phyloP scores from a whole-genome alignment of 2,329 filamentous ascomycete genomes.

The Endothia cerciana region DNA sequence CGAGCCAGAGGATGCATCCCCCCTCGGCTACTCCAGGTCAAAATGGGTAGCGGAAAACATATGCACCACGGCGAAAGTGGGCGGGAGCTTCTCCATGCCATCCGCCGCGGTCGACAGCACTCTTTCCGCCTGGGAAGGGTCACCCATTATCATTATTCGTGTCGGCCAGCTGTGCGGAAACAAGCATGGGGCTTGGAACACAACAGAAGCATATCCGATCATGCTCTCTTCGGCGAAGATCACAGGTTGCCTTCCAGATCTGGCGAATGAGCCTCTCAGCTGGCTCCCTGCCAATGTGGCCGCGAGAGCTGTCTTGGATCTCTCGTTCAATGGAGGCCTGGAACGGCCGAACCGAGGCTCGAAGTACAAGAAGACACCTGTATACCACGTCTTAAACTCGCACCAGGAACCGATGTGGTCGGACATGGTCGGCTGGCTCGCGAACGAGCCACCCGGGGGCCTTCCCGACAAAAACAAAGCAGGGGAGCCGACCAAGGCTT shows the following conservation, averaged over 20 bases:
- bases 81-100: constrained; percentile 8
- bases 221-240: constrained; percentile 47
- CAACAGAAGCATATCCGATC: constrained; percentile 52
- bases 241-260: constrained; percentile 44
- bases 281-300: constrained; percentile 54
- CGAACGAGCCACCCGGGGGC: constrained; percentile 15
- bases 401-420: constrained; percentile 47
- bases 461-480: constrained; percentile 37
- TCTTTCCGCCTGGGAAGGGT: constrained; percentile 24
- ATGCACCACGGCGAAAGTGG: constrained; percentile 45
- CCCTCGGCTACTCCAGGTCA: constrained; percentile 58
- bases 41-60: constrained; percentile 63
- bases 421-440: constrained; percentile 50
- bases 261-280: constrained; percentile 42
- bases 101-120: constrained; percentile 29
- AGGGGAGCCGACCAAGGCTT: neutral
- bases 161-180: constrained; percentile 52
- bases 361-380: constrained; percentile 27
- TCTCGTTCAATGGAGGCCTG: constrained; percentile 30
- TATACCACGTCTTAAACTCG: constrained; percentile 56
- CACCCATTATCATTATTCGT: constrained; percentile 45
- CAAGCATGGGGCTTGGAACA: constrained; percentile 49
- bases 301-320: constrained; percentile 46
- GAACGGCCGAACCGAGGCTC: constrained; percentile 35
- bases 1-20: constrained; percentile 47